phyloP scores from a whole-genome alignment of 2,329 filamentous ascomycete genomes.

The Fusarium newnesense region DNA sequence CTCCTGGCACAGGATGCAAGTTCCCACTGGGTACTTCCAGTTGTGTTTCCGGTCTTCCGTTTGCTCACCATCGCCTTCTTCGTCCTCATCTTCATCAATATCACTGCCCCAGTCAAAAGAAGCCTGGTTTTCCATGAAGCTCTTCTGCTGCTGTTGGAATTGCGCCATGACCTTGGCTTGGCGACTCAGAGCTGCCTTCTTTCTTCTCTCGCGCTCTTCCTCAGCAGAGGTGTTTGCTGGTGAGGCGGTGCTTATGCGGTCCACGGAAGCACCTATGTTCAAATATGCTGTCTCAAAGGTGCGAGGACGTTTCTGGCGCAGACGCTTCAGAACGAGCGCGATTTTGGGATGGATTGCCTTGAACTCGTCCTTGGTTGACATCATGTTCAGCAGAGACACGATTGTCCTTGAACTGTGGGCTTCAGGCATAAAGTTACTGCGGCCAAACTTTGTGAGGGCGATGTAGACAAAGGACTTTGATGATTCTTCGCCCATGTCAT shows the following conservation, averaged over 20 bases:
- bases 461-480: conserved; percentile 77
- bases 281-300: conserved; percentile 76
- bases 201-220: conserved; percentile 84
- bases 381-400: conserved; percentile 69
- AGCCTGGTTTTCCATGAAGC: conserved; percentile 90
- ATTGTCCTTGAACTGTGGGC: conserved; percentile 69
- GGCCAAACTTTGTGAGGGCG: conserved; percentile 72
- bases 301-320: conserved; percentile 83
- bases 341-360: conserved; percentile 88
- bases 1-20: conserved; percentile 96
- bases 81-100: conserved; percentile 78
- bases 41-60: conserved; percentile 70
- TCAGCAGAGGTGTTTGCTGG: conserved; percentile 76
- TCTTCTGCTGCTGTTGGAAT: conserved; percentile 97
- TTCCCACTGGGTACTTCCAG: conserved; percentile 92
- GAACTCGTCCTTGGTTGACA: conserved; percentile 77
- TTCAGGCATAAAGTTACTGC: conserved; percentile 69
- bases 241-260: conserved; percentile 83
- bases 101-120: conserved; percentile 86
- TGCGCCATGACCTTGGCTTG: conserved; percentile 97
- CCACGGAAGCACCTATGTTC: conserved; percentile 73
- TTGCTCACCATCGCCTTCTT: conserved; percentile 71
- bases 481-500: conserved; percentile 57
- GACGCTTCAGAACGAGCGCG: conserved; percentile 80
- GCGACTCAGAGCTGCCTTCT: conserved; percentile 87